A percentile compares a stretch with the other conserved stretches of the same genome.
Conservation (phyloP, 495 filamentous ascomycete genomes). For the Xylaria curta region DNA sequence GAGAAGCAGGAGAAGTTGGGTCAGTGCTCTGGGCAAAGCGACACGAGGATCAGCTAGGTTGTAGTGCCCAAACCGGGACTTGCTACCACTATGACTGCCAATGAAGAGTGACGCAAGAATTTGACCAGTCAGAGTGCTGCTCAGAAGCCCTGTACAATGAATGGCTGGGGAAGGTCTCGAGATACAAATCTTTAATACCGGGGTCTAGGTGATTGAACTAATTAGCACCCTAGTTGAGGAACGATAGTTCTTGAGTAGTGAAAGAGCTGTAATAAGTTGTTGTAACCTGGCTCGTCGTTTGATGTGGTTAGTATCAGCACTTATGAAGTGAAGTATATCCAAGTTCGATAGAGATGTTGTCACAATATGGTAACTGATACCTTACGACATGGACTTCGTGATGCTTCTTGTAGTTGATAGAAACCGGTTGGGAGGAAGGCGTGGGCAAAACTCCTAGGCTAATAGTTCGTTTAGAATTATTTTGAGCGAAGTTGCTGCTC, state of each 20-base stretch:
- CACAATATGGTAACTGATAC: constrained; percentile 1
- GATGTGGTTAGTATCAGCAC: constrained; percentile 10
- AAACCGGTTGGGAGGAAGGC: neutral
- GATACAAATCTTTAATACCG: constrained; percentile 20
- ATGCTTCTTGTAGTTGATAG: neutral
- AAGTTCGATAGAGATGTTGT: neutral
- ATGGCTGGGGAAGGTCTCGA: constrained; percentile 42
- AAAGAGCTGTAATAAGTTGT: constrained; percentile 2
- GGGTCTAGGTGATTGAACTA: constrained; percentile 22
- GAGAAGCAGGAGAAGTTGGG: constrained; percentile 26
- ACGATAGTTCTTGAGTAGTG: constrained; percentile 11
- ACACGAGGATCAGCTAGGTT: constrained; percentile 39
- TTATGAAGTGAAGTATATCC: neutral
- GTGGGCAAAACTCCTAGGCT: neutral
- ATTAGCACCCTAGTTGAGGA: constrained; percentile 25
- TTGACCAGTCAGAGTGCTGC: constrained; percentile 50
- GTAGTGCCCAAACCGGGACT: constrained; percentile 36
- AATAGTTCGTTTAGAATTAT: constrained; percentile 22
- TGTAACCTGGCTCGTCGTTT: constrained; percentile 1
- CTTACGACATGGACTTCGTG: neutral
- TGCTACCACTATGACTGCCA: constrained; percentile 43
- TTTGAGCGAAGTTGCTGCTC: constrained; percentile 33
- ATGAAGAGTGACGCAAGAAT: constrained; percentile 46
- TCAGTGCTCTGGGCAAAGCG: constrained; percentile 37
- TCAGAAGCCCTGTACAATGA: constrained; percentile 45